Evolutionary conservation across 768 basidiomycete genomes (phyloP).

Genomic region (Atractiella rhizophila): DNA sequence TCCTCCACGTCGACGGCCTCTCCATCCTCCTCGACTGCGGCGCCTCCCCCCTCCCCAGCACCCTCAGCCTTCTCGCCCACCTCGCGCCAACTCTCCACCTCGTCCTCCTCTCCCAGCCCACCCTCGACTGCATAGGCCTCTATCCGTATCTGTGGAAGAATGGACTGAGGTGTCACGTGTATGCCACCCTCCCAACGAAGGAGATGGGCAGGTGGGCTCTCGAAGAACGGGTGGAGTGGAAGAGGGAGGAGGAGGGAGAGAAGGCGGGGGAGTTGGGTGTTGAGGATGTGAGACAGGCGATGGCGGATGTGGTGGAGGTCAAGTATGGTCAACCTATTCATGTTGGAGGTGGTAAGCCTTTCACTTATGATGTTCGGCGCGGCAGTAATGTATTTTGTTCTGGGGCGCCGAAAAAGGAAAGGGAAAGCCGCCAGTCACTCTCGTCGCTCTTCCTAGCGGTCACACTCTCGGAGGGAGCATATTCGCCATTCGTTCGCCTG

Average conservation of each 20-base stretch:
- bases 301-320: no score
- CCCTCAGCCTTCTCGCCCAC: background rate
- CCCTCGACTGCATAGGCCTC: constrained; percentile 66
- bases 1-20: constrained; percentile 83
- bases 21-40: constrained; percentile 85
- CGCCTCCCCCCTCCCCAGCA: constrained; percentile 41
- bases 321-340: no score
- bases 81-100: constrained; percentile 58
- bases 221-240: constrained; percentile 59
- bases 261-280: no score
- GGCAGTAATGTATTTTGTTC: no score
- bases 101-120: constrained; percentile 80
- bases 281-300: no score
- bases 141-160: constrained; percentile 75
- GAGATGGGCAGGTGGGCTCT: constrained; percentile 84
- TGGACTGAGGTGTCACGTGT: constrained; percentile 64
- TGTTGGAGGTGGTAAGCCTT: no score
- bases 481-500: constrained; percentile 96
- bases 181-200: constrained; percentile 80
- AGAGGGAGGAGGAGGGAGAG: constrained; percentile 37
- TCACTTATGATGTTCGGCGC: no score
- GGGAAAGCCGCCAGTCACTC: constrained; percentile 72
- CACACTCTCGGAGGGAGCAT: constrained; percentile 90
- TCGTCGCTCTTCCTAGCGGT: constrained; percentile 83
- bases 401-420: no score